Percentiles rank a stretch among this genome's conserved stretches.
Conservation (phyloP, 192 early-diverging fungal species). For the Podila minutissima region DNA sequence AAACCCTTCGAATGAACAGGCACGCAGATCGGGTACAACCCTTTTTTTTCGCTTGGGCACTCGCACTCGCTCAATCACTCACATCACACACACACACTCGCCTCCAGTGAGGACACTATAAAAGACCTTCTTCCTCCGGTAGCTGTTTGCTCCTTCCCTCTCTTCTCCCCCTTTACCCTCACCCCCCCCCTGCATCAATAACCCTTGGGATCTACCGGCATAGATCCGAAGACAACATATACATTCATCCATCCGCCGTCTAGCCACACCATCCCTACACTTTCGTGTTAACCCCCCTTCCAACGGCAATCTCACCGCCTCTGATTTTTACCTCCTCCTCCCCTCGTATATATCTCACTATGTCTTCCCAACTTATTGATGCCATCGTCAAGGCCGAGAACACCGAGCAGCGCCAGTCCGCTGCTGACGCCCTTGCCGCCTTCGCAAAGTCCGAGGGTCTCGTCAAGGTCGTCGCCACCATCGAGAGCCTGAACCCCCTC, state of each 20-base stretch:
- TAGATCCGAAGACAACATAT: conserved; percentile 15
- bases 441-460: conserved; percentile 69
- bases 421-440: conserved; percentile 67
- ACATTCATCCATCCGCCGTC: not conserved
- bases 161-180: conserved; percentile 21
- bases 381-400: conserved; percentile 48
- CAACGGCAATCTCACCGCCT: not conserved
- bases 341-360: conserved; percentile 10
- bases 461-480: conserved; percentile 66
- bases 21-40: too few species aligned
- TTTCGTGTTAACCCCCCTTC: conserved; percentile 6
- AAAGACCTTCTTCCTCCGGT: not conserved
- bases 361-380: conserved; percentile 48
- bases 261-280: conserved; percentile 21
- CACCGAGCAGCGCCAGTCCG: conserved; percentile 60
- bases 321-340: not conserved
- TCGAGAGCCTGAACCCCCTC: conserved; percentile 67
- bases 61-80: too few species aligned
- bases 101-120: not conserved
- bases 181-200: conserved; percentile 38
- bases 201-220: conserved; percentile 23
- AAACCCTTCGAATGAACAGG: too few species aligned
- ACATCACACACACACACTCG: too few species aligned
- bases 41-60: too few species aligned
- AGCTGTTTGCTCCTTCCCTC: conserved; percentile 23